Base-by-base conservation (phyloP, 2,329 filamentous ascomycete genomes). In the Aaosphaeria arxii region DNA sequence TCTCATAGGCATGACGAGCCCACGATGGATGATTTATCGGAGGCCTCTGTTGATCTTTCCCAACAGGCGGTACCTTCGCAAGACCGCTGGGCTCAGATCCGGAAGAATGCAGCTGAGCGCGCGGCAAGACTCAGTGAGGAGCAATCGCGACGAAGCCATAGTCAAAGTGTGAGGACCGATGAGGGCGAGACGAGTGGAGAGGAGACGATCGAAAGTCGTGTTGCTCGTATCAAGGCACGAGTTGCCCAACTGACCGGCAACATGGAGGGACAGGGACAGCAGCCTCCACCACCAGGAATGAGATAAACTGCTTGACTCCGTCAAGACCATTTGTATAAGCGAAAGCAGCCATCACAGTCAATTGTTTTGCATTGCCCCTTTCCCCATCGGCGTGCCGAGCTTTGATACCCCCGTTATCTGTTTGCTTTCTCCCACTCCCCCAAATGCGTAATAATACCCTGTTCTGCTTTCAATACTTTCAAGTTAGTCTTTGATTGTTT, bases 221-320 rank as follows among this genome's bases (percentile, higher is more conserved):
- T 97, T 50, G 94, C 94, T 43, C 88, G 94, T 54, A 99, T 99
- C 80, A 97, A 96, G 75, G 94, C 94, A 51, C 87, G 94, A 53
- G 94, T 99, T 49, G 94, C 94, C 45, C 91, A 96, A 70, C 75
- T 99, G 60, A 99, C 94, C 2, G 87, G 87, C 38, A 69, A 67
- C 30, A 47, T 66, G 24, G 67, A 70, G 3, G 64, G 66, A 6
- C 47, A 42, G 44, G 39, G 39, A 40, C 39, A 13, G 17, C 39
- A 40, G 7, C 13, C 9, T 36, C 33, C 9, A 36, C 39, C 39
- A 33, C 30, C 7, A 13, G 31, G 29, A 24, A 24, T 24, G 17
- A 24, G 17, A 24, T 24, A 24, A 24, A 24, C 11, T 30, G 17
- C 17, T 24, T 24, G 17, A 24, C 17, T 24, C 17, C 17, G 17